A percentile compares a stretch with the other conserved stretches of the same genome.
Evolutionary conservation across 768 basidiomycete genomes (phyloP).

Genomic region (Jaapia argillacea): DNA sequence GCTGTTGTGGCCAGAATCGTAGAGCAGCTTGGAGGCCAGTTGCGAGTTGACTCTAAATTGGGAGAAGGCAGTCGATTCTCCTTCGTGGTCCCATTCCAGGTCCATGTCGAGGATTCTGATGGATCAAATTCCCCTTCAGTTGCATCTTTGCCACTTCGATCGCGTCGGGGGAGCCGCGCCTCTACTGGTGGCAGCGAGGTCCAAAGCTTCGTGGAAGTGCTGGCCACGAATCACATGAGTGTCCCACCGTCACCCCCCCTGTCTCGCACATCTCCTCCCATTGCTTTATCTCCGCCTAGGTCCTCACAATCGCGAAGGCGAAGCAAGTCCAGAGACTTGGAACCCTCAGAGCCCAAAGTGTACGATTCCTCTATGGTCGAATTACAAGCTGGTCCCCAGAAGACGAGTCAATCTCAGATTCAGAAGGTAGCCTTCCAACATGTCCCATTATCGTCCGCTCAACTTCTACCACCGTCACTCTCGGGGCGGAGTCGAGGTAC

Average conservation of each 20-base stretch:
- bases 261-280: too few species aligned
- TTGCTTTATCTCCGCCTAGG: background rate
- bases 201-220: constrained; percentile 17
- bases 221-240: constrained; percentile 9
- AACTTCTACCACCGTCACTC: too few species aligned
- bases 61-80: constrained; percentile 63
- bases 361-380: too few species aligned
- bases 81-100: constrained; percentile 53
- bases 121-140: constrained; percentile 3
- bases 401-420: constrained; percentile 9
- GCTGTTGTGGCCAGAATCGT: constrained; percentile 78
- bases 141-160: constrained; percentile 11
- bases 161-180: constrained; percentile 16
- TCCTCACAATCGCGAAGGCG: too few species aligned
- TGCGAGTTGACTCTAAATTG: constrained; percentile 64
- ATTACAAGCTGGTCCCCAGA: too few species aligned
- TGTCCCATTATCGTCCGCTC: background rate
- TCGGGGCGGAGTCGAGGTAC: too few species aligned
- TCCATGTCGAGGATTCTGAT: constrained; percentile 18
- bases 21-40: constrained; percentile 67
- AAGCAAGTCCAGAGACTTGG: too few species aligned
- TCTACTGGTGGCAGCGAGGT: constrained; percentile 23
- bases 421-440: background rate
- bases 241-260: too few species aligned
- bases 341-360: too few species aligned